Base-by-base conservation (phyloP, 2,329 filamentous ascomycete species). In the Paecilomyces formosus region DNA sequence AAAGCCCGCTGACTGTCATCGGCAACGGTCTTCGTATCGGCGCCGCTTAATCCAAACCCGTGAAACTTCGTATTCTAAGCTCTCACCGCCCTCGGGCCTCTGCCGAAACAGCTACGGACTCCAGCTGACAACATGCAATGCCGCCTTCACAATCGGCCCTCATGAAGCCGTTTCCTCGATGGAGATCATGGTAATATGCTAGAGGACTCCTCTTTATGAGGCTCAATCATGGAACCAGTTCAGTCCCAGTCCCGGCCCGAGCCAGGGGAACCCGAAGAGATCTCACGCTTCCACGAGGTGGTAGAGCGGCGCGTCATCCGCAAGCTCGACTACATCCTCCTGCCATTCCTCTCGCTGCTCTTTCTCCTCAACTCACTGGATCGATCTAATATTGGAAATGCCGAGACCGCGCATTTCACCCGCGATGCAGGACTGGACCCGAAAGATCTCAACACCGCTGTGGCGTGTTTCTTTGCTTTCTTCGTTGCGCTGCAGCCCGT, bases 401-500 rank as follows among this genome's bases (percentile, higher is more conserved):
- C 80, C 12, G 80, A 82, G 60, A 81, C 79, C 6, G 84, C 84
- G 24, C 81, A 76, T 74, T 85, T 85, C 66, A 85, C 82, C 0
- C 68, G 70, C 49, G 82, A 85, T 62, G 79, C 82, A 26, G 82
- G 82, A 0, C 73, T 83, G 1, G 70, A 70, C 3, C 75, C 76
- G n/a, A 71, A 73, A 39, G 82, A 84, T 63, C 68, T 86, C 57
- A 85, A 85, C 63, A 76, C 77, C 3, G 81, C 82, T 2, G 79
- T 85, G 9, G 80, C 81, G 22, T 75, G 80, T 56, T 85, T 85
- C 75, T 85, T 83, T 65, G 76, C 79, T 62, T 81, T 82, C 58
- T 85, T 85, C 63, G 82, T 86, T n/a, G 63, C 79, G 0, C 72
- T 85, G 12, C 83, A 85, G 62, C 82, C 83, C 0, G 69, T 81